Base-by-base conservation (phyloP, 1,284 basidiomycete species). In the Austroboletus niveus region DNA sequence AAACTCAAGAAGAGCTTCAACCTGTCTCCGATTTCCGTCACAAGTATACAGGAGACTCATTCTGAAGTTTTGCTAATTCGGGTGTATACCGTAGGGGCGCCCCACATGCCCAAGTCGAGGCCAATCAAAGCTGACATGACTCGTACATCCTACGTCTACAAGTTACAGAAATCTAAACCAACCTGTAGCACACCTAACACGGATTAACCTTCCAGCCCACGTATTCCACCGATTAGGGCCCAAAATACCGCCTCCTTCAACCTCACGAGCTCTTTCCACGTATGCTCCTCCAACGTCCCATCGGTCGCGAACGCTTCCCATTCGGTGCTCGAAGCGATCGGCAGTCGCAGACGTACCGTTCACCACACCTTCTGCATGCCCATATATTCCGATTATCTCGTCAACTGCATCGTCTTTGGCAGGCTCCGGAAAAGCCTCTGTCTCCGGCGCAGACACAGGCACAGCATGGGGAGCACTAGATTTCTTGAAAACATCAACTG, bases 161-260 rank as follows among this genome's bases (percentile, higher is more conserved):
- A 17, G 17, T 17, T 17, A 17, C 17, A 17, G 17, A 17, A 17
- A 17, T 17, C 9, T 14, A 35, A 35, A 9, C 34, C 12, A 35
- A 35, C 34, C 15, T 12, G 12, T 12, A 11, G 34, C 11, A 35
- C 15, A 35, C 34, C 11, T 12, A n/a, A 6, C 34, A 35, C 15
- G 12, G 15, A 42, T 55, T 48, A 57, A 5, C 17, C 51, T 27
- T 48, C 49, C 34, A 46, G 47, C 44, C 59, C 73, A 58, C 75
- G 76, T 50, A 81, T 62, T 5, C 82, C 84, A 2, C 93, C 93
- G 32, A 94, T 73, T 48, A 92, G 74, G 34, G 92, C 87, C 82
- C 85, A 92, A 72, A 91, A 94, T 88, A 96, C 93, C 48, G 88
- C 87, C 71, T 96, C 92, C 61, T 87, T 86, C 58, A 97, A 69